Conservation (phyloP, 2,329 filamentous ascomycete genomes). For the Colletotrichum gloeosporioides region DNA sequence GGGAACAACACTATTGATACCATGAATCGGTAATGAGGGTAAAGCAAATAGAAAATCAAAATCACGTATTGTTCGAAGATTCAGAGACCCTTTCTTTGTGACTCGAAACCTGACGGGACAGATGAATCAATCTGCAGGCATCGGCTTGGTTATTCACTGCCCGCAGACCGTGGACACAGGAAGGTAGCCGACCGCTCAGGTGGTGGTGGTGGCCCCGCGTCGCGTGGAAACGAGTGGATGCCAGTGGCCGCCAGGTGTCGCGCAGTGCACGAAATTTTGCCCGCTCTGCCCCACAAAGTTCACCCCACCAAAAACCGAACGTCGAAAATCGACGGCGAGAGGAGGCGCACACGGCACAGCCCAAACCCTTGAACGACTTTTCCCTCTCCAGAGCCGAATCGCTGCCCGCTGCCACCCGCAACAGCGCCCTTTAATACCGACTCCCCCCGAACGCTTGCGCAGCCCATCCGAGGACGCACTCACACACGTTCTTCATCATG, state of each 20-base stretch:
- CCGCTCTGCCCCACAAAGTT: conserved; percentile 25
- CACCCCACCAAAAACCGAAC: conserved; percentile 25
- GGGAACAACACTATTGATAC: conserved; percentile 10
- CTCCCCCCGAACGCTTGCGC: not conserved
- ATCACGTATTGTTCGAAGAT: not conserved
- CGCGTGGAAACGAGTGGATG: conserved; percentile 8
- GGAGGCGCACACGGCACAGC: conserved; percentile 10
- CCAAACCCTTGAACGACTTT: conserved; percentile 24
- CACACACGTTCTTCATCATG: conserved; percentile 36
- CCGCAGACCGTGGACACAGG: not conserved
- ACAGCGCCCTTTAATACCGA: not conserved
- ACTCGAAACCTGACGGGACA: not conserved
- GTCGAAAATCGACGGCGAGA: conserved; percentile 23
- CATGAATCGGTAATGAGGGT: not conserved
- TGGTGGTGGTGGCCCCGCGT: conserved; percentile 3
- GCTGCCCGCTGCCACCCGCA: conserved; percentile 14
- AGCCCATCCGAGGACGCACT: not conserved
- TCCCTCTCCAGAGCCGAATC: conserved; percentile 14
- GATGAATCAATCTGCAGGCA: not conserved
- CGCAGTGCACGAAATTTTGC: conserved; percentile 19
- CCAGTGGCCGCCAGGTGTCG: conserved; percentile 2
- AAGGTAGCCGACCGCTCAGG: not conserved
- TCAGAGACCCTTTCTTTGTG: not conserved
- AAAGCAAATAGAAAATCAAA: not conserved
- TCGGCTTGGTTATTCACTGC: not conserved